Percentiles rank a stretch among this genome's conserved stretches.
Conservation (phyloP, 208 protist genomes). For the Leishmania tropica region DNA sequence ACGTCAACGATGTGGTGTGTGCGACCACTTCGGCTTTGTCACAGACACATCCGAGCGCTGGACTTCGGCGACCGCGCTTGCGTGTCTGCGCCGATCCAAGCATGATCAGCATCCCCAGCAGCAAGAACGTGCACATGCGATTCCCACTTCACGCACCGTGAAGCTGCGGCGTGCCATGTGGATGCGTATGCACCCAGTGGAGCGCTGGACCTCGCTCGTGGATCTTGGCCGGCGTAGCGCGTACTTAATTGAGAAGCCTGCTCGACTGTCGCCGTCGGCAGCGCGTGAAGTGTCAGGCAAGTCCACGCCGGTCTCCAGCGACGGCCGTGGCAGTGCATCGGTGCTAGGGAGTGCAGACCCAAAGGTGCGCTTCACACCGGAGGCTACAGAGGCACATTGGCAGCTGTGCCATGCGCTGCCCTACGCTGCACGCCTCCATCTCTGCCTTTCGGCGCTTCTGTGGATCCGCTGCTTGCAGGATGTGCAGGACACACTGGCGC, state of each 20-base stretch:
- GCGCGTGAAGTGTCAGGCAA: neutral
- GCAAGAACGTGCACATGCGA: neutral
- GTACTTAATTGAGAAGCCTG: constrained; percentile 45
- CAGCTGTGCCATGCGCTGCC: constrained; percentile 49
- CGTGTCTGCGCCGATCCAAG: neutral
- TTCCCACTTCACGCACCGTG: neutral
- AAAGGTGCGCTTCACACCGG: constrained; percentile 34
- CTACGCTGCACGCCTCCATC: constrained; percentile 60
- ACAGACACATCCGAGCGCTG: neutral
- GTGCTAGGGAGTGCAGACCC: constrained; percentile 17
- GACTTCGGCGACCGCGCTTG: neutral
- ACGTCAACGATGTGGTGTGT: neutral
- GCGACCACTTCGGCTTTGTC: neutral
- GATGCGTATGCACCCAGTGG: constrained; percentile 68
- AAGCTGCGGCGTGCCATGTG: constrained; percentile 47
- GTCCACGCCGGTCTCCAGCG: neutral
- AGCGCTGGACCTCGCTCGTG: constrained; percentile 74
- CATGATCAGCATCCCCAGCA: neutral
- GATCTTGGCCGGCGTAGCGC: constrained; percentile 61
- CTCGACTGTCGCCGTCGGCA: neutral
- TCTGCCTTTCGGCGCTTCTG: constrained; percentile 66
- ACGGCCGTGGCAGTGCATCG: neutral
- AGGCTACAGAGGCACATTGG: constrained; percentile 23
- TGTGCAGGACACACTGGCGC: constrained; percentile 74
- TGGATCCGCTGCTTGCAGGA: constrained; percentile 68